Base-by-base conservation (phyloP, 805 yeast species). In the Jamesozyma spencerorum region DNA sequence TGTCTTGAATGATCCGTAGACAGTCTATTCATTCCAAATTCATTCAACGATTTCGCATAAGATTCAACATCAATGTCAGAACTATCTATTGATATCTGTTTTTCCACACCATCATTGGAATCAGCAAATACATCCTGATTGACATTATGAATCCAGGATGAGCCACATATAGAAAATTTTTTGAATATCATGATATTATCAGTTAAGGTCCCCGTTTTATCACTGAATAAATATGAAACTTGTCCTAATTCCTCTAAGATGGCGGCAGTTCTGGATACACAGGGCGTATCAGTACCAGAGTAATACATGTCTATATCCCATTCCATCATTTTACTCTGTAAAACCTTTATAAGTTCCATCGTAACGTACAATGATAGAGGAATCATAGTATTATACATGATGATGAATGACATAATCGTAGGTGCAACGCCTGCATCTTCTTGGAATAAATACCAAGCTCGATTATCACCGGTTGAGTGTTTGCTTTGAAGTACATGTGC, bases 211-310 rank as follows among this genome's bases (percentile, higher is more conserved):
- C 99, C 99, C 0, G 98, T 92, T 60, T 92, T 92, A 62, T 92
- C 99, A 45, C 95, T 84, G 59, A 92, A 92, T 3, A 92, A 74
- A 56, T 90, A 88, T 37, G 95, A 81, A 1, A 94, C 97, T 58
- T 92, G 99, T 2, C 99, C 99, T 51, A 92, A 68, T 62, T 92
- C 98, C 58, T 92, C 99, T 48, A 92, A 72, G 49, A 92, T 86
- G 0, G 97, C 85, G 0, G 97, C 95, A 0, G 97, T 88, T 57
- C 90, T 79, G 0, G 96, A 94, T 51, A 85, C 95, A 36, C 95
- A 90, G 0, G 95, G 95, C 0, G 95, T 92, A 53, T 92, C 77
- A 6, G 86, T 73, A 26, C 76, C 82, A 14, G 69, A 69, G 57
- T 92, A 85, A 54, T 90, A 92, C 95, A 92, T 86, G 62, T 94